These are phyloP conservation scores for Malassezia equina DNA, from an alignment of 1,284 basidiomycete genomes.

Conservation along the genomic window DNA sequence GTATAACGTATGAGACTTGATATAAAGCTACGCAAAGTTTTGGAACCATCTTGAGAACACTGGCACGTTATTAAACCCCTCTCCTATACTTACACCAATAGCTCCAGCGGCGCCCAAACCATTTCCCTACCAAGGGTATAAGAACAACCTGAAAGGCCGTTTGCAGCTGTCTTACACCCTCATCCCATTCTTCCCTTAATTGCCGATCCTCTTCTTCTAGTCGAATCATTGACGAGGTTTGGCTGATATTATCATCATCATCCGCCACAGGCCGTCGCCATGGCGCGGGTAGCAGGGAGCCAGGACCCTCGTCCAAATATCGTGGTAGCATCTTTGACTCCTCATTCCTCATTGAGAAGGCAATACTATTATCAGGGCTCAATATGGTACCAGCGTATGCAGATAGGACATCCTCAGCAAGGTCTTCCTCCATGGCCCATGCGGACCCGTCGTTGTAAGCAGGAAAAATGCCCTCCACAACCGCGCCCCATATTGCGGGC, in stretches of 20 bases:
- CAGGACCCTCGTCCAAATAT: conserved; percentile 5
- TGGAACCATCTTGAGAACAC: conserved; percentile 10
- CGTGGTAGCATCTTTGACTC: background rate
- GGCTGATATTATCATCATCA: conserved; percentile 3
- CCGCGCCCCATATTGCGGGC: no score
- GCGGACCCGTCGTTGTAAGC: background rate
- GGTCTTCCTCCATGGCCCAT: background rate
- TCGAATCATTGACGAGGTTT: conserved; percentile 57
- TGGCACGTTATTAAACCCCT: background rate
- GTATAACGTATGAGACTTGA: background rate
- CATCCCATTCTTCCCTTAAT: conserved; percentile 83
- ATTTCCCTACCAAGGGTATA: conserved; percentile 76
- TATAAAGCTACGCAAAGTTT: background rate
- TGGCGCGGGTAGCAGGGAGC: background rate
- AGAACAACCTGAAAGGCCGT: conserved; percentile 68
- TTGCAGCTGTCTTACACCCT: conserved; percentile 71
- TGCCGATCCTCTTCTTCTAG: conserved; percentile 55
- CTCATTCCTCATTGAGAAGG: background rate
- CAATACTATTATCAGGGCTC: background rate
- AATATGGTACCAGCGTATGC: conserved; percentile 1
- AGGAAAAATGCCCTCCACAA: background rate
- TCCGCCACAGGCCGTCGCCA: background rate
- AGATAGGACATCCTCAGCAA: background rate
- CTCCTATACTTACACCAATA: conserved; percentile 54
- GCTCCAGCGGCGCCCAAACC: conserved; percentile 71